These are phyloP conservation scores for Carex myosuroides DNA, from an alignment of 176 grass and related monocot species.

Conservation along the genomic window DNA sequence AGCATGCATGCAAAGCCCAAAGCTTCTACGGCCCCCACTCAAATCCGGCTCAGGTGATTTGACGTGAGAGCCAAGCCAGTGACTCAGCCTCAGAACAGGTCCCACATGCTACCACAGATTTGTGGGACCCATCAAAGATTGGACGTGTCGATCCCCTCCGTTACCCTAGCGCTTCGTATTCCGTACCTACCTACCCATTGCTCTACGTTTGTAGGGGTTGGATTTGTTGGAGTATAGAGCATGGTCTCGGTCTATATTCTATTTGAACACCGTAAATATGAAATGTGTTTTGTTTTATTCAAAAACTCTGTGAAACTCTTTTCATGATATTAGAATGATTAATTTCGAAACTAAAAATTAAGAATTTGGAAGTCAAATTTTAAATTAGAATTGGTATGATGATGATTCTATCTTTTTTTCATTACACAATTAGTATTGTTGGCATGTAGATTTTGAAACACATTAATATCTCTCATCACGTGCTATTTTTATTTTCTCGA, in stretches of 20 bases:
- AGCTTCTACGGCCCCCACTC: conserved; percentile 13
- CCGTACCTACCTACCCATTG: neutral
- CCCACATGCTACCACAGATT: neutral
- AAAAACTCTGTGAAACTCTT: neutral
- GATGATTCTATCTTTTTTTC: too few species aligned
- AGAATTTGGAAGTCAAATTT: too few species aligned
- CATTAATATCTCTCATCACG: too few species aligned
- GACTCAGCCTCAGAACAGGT: neutral
- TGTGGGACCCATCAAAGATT: neutral
- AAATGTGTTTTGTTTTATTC: neutral
- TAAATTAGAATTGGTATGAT: too few species aligned
- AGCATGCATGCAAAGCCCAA: conserved; percentile 17
- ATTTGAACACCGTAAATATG: neutral
- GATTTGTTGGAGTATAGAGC: neutral
- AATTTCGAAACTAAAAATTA: too few species aligned
- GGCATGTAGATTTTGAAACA: too few species aligned
- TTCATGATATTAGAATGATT: too few species aligned
- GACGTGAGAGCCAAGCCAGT: conserved; percentile 19
- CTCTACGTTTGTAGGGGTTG: neutral
- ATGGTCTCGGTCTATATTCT: neutral
- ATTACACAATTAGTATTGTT: too few species aligned
- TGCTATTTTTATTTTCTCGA: too few species aligned
- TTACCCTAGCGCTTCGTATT: neutral
- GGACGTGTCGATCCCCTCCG: conserved; percentile 4
- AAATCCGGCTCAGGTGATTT: conserved; percentile 22